A percentile compares a stretch with the other conserved stretches of the same genome.
Evolutionary conservation across 2,329 filamentous ascomycete genomes (phyloP).

Genomic region (Monascus ruber): DNA sequence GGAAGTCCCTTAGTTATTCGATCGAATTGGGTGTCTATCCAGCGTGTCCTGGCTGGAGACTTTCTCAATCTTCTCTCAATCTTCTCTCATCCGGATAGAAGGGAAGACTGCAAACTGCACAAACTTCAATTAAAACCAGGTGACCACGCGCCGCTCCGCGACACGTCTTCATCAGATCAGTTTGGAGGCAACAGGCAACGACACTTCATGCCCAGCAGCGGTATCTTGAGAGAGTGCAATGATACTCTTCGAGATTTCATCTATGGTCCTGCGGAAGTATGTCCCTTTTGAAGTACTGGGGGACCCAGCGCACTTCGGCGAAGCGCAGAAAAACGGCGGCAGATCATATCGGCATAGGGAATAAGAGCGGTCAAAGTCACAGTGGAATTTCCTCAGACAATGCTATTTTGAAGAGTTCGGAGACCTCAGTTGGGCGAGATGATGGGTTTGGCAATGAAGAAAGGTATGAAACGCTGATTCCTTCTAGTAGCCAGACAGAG

Average conservation of each 20-base stretch:
- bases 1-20: too few relatives aligned
- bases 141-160: slow-evolving; percentile 6
- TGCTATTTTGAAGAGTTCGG: slow-evolving; percentile 27
- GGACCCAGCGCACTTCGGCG: slow-evolving; percentile 16
- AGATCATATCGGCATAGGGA: neutral
- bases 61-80: too few relatives aligned
- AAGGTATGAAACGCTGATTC: slow-evolving; percentile 16
- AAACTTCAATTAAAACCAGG: slow-evolving; percentile 3
- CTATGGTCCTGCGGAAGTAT: slow-evolving; percentile 9
- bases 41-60: too few relatives aligned
- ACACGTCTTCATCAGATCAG: slow-evolving; percentile 3
- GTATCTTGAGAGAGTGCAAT: neutral
- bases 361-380: neutral
- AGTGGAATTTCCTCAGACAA: slow-evolving; percentile 1
- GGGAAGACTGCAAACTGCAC: neutral
- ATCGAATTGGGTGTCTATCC: too few relatives aligned
- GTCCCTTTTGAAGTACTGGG: slow-evolving; percentile 27
- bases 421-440: slow-evolving; percentile 25
- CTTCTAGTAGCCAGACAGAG: slow-evolving; percentile 44
- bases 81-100: too few relatives aligned
- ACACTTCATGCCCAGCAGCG: neutral
- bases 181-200: neutral
- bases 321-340: slow-evolving; percentile 22
- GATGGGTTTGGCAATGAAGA: slow-evolving; percentile 18
- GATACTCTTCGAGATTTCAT: neutral